phyloP scores from a whole-genome alignment of 148 eudicot genomes.

The Vaccinium darrowii region DNA sequence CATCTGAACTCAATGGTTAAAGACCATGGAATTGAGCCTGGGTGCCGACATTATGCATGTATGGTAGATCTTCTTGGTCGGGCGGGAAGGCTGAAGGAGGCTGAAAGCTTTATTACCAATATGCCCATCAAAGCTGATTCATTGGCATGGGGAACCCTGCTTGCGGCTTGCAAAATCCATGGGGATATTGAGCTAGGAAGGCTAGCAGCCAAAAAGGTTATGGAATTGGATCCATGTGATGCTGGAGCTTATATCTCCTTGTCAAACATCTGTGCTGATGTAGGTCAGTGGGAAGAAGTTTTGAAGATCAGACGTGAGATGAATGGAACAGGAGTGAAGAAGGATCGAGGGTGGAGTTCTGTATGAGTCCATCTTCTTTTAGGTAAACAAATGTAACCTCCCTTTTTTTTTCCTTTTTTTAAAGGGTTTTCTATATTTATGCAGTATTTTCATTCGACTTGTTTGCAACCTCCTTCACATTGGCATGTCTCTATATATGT shows the following conservation, averaged over 20 bases:
- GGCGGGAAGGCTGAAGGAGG: slow-evolving; percentile 70
- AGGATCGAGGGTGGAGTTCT: slow-evolving; percentile 84
- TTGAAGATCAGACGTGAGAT: slow-evolving; percentile 50
- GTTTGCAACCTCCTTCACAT: background rate
- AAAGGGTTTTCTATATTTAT: background rate
- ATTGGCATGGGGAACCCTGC: slow-evolving; percentile 70
- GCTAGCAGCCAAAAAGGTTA: slow-evolving; percentile 58
- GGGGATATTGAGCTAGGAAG: slow-evolving; percentile 68
- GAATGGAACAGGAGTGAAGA: slow-evolving; percentile 51
- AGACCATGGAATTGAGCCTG: slow-evolving; percentile 62
- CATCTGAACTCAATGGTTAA: slow-evolving; percentile 69
- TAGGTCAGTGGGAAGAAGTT: slow-evolving; percentile 81
- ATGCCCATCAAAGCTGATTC: slow-evolving; percentile 72
- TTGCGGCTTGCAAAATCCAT: slow-evolving; percentile 85
- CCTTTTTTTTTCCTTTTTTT: background rate
- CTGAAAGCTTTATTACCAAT: slow-evolving; percentile 51
- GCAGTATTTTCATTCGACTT: background rate
- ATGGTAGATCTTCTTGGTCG: slow-evolving; percentile 95
- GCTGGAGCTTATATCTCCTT: slow-evolving; percentile 55
- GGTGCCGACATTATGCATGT: slow-evolving; percentile 68
- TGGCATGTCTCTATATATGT: background rate
- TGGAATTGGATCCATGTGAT: slow-evolving; percentile 63
- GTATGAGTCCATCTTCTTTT: slow-evolving; percentile 22
- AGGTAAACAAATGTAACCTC: background rate
- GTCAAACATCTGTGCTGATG: slow-evolving; percentile 74